Base-by-base conservation (phyloP, 306 rosid genomes). In the Cucurbita ficifolia region DNA sequence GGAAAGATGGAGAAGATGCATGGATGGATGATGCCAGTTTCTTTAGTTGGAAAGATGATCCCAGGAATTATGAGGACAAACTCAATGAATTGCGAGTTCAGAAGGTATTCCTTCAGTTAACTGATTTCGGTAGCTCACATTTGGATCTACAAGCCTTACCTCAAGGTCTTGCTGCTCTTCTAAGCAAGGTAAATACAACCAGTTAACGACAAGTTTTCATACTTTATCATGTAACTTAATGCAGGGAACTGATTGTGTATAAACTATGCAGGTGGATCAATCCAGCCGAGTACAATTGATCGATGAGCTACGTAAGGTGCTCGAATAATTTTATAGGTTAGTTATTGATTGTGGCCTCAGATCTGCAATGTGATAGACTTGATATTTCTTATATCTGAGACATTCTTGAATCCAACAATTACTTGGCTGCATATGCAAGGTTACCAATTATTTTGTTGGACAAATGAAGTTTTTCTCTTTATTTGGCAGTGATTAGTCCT, bases 91-190 rank as follows among this genome's bases (percentile, higher is more conserved):
- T 94, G 82, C 89, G 95, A 52, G 95, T 87, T 57, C 92, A 89
- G 84, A 94, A 89, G 80, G 83, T 94, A 72, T 52, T 84, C 76
- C 84, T 89, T 87, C 96, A 91, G 74, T 75, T 94, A 76, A 84
- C 91, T 61, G 82, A 72, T 70, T 87, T 94, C 71, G 92, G 96
- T 22, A 85, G 83, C 75, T 91, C 96, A 8, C 72, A 53, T 72
- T 79, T 85, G 52, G 97, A 87, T 85, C 82, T 94, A 86, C 89
- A 89, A 83, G 96, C 93, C 72, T 80, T 94, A 69, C 97, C 99
- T 78, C 96, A 85, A 79, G 97, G 97, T 78, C 90, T 94, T 77
- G 88, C 97, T 56, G 85, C 96, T 73, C 91, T 94, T 84, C 76
- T 94, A 85, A 87, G 87, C 96, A 89, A 91, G 92, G 99, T 94